Conservation (phyloP, 2,329 filamentous ascomycete genomes). For the Cordyceps cateniannulata region DNA sequence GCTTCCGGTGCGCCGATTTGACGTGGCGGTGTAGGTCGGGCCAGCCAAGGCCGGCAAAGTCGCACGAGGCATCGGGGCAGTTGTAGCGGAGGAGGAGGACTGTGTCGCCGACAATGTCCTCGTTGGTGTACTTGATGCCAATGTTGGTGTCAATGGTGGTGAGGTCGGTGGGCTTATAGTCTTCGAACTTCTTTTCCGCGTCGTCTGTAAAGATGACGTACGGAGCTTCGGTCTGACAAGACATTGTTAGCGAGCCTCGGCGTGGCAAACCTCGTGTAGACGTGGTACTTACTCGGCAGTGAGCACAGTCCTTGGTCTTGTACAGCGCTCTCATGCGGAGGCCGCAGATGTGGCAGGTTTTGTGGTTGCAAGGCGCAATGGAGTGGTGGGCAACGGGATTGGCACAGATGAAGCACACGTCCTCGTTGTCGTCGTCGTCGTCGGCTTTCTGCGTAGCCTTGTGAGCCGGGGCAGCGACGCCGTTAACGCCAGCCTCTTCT, state of each 20-base stretch:
- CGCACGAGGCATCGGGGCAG: conserved; percentile 74
- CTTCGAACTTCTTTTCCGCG: conserved; percentile 71
- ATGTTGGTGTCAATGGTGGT: conserved; percentile 75
- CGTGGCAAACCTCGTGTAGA: background rate
- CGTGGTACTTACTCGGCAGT: conserved; percentile 66
- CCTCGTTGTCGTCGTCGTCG: conserved; percentile 45
- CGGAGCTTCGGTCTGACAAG: conserved; percentile 53
- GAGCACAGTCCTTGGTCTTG: conserved; percentile 94
- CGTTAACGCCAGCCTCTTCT: conserved; percentile 28
- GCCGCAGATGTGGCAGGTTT: conserved; percentile 93
- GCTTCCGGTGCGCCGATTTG: conserved; percentile 71
- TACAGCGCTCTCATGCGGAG: conserved; percentile 87
- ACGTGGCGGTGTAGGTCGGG: conserved; percentile 66
- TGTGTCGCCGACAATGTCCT: conserved; percentile 87
- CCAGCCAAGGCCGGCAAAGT: conserved; percentile 70
- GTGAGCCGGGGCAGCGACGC: conserved; percentile 15
- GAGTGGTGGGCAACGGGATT: conserved; percentile 82
- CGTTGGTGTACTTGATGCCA: conserved; percentile 84
- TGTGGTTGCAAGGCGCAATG: conserved; percentile 90
- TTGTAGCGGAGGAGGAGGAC: conserved; percentile 86
- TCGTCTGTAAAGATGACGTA: conserved; percentile 93
- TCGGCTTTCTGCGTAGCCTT: conserved; percentile 23
- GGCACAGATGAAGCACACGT: conserved; percentile 97
- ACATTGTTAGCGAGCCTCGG: background rate
- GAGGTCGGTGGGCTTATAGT: conserved; percentile 70